Conservation (phyloP, 345 rosid genomes). For the Melaleuca alternifolia region DNA sequence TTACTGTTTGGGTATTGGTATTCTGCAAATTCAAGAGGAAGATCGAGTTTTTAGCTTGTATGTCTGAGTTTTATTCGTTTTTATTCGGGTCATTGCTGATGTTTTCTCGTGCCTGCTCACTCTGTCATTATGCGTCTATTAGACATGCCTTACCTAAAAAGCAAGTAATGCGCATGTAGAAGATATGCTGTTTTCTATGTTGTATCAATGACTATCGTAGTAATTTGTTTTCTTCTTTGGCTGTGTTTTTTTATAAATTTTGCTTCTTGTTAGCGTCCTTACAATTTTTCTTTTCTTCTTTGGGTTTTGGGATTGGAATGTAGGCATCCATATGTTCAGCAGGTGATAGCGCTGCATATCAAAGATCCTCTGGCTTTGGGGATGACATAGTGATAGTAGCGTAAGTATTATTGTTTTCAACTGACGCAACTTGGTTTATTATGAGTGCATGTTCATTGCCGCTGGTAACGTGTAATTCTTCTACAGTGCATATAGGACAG, state of each 20-base stretch:
- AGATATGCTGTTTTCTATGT: neutral
- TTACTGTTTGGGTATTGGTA: neutral
- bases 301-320: neutral
- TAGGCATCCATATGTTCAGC: conserved; percentile 76
- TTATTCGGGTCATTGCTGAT: no score
- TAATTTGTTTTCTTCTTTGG: neutral
- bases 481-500: conserved; percentile 68
- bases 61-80: neutral
- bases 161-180: neutral
- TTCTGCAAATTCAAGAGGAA: neutral
- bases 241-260: neutral
- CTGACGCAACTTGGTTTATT: neutral
- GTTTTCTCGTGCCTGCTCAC: neutral
- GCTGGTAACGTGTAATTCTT: neutral
- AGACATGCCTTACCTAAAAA: neutral
- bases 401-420: conserved; percentile 29
- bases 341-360: conserved; percentile 92
- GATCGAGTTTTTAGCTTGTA: neutral
- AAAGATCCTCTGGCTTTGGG: conserved; percentile 58
- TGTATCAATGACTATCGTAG: neutral
- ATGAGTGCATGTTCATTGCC: neutral
- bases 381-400: conserved; percentile 90
- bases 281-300: neutral
- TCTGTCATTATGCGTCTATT: neutral
- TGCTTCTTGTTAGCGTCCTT: neutral